phyloP scores from a whole-genome alignment of 768 basidiomycete genomes.

The Trametes cubensis region DNA sequence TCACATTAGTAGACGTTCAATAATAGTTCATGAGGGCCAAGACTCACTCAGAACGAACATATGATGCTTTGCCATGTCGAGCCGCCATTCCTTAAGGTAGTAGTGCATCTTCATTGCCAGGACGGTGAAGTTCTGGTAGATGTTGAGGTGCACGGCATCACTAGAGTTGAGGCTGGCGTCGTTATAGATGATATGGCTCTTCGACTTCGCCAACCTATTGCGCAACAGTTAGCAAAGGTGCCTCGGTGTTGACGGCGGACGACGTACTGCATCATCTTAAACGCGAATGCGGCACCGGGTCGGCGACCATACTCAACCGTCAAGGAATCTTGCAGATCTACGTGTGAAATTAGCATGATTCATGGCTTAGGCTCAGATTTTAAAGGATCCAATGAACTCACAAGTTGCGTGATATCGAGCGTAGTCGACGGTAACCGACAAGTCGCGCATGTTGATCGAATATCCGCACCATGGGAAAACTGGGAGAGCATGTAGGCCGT shows the following conservation, averaged over 20 bases:
- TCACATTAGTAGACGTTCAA: background rate
- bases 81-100: slow-evolving; percentile 70
- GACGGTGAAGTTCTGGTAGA: slow-evolving; percentile 84
- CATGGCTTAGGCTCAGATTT: no score
- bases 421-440: slow-evolving; percentile 84
- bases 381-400: slow-evolving; percentile 34
- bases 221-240: background rate
- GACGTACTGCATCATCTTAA: slow-evolving; percentile 76
- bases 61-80: slow-evolving; percentile 44
- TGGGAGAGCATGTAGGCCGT: slow-evolving; percentile 32
- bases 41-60: slow-evolving; percentile 60
- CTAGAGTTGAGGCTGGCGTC: slow-evolving; percentile 71
- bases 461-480: slow-evolving; percentile 96
- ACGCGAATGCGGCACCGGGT: slow-evolving; percentile 64
- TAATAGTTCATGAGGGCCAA: background rate
- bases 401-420: slow-evolving; percentile 63
- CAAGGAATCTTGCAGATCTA: slow-evolving; percentile 67
- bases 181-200: slow-evolving; percentile 78
- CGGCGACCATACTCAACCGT: slow-evolving; percentile 68
- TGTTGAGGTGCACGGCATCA: slow-evolving; percentile 69
- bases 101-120: slow-evolving; percentile 85
- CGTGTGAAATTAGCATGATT: background rate
- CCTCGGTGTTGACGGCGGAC: background rate
- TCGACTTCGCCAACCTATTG: slow-evolving; percentile 66
- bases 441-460: slow-evolving; percentile 69